phyloP scores from a whole-genome alignment of 768 basidiomycete species.

The Xerocomellus intermedius region DNA sequence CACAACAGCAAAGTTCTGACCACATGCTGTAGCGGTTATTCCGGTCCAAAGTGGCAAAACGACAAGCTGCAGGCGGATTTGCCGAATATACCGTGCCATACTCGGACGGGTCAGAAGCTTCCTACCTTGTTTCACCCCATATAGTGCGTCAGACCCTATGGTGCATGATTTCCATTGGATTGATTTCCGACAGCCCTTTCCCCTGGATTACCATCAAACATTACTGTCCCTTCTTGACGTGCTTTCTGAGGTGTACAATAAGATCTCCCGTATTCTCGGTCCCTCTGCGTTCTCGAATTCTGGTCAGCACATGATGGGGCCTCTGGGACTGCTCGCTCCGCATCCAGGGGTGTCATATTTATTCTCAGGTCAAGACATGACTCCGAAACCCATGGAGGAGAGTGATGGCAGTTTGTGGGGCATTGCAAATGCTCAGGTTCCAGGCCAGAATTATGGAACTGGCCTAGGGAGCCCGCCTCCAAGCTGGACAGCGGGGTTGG shows the following conservation, averaged over 20 bases:
- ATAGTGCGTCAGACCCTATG: conserved; percentile 50
- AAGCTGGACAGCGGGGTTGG: conserved; percentile 60
- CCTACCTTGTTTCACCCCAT: conserved; percentile 71
- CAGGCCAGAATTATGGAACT: conserved; percentile 30
- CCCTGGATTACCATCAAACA: conserved; percentile 86
- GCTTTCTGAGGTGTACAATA: conserved; percentile 86
- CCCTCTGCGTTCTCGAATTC: conserved; percentile 73
- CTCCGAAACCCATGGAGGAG: conserved; percentile 38
- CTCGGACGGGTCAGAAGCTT: conserved; percentile 57
- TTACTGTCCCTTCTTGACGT: conserved; percentile 87
- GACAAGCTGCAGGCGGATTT: conserved; percentile 48
- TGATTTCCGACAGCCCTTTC: conserved; percentile 62
- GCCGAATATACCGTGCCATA: conserved; percentile 63
- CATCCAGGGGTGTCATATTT: conserved; percentile 84
- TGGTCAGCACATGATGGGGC: conserved; percentile 73
- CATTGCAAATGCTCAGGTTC: conserved; percentile 54
- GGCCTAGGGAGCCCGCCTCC: conserved; percentile 50
- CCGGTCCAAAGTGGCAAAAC: conserved; percentile 55
- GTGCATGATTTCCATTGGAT: conserved; percentile 1
- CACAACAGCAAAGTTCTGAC: conserved; percentile 7
- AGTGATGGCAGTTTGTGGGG: conserved; percentile 66
- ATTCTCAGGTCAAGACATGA: conserved; percentile 43
- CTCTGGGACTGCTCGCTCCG: conserved; percentile 69
- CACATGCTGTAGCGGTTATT: conserved; percentile 49
- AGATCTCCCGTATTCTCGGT: conserved; percentile 79